These are phyloP conservation scores for Castanospermum australe DNA, from an alignment of 306 rosid species.

Conservation along the genomic window DNA sequence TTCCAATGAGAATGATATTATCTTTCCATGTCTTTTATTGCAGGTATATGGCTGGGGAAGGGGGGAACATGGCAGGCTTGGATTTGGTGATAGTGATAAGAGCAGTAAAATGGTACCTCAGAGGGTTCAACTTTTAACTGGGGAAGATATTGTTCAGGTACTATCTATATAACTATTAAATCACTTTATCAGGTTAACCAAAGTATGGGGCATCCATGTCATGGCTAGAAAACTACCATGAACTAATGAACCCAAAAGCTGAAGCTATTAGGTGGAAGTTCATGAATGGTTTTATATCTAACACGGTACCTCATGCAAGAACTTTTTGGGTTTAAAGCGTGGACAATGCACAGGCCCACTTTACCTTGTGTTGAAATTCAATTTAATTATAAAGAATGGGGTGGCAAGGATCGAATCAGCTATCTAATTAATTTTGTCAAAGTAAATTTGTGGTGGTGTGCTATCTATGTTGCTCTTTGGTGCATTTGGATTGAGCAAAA, in stretches of 20 bases:
- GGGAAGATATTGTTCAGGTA: slow-evolving; percentile 97
- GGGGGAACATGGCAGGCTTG: slow-evolving; percentile 99
- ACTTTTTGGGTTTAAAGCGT: too few species aligned
- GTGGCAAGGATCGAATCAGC: too few species aligned
- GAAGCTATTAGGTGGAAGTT: background rate
- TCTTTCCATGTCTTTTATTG: slow-evolving; percentile 23
- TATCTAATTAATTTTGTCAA: too few species aligned
- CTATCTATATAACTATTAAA: background rate
- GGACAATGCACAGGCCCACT: too few species aligned
- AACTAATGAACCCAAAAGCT: background rate
- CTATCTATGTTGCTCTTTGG: too few species aligned
- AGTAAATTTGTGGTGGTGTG: too few species aligned
- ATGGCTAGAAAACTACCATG: background rate
- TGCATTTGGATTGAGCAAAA: too few species aligned
- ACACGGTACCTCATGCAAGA: too few species aligned
- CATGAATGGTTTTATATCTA: too few species aligned
- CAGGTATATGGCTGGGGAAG: slow-evolving; percentile 99
- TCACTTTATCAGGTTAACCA: background rate
- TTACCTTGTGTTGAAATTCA: too few species aligned
- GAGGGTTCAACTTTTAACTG: slow-evolving; percentile 83
- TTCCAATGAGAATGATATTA: background rate
- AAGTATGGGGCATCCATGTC: background rate
- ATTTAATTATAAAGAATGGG: too few species aligned
- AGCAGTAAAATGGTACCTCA: slow-evolving; percentile 99
- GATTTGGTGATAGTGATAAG: slow-evolving; percentile 95